These are phyloP conservation scores for Paraleonurus japonicus DNA, from an alignment of 257 asterid genomes.

Conservation along the genomic window DNA sequence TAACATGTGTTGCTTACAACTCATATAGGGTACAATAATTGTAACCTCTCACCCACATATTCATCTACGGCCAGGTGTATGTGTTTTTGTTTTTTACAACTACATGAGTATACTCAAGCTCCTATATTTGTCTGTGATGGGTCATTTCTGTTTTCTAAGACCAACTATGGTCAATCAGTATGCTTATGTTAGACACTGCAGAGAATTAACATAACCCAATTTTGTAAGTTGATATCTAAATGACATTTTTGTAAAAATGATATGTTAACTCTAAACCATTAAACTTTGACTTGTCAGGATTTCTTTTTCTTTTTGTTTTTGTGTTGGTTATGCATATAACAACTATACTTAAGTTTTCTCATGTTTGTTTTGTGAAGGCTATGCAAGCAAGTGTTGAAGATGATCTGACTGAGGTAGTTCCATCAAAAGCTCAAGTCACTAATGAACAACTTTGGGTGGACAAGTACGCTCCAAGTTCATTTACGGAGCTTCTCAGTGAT, in stretches of 20 bases:
- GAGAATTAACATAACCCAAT: not conserved
- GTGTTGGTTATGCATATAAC: constrained; percentile 1
- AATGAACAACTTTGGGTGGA: constrained; percentile 94
- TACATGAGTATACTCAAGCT: not conserved
- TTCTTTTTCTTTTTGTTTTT: too few relatives aligned
- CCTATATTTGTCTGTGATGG: not conserved
- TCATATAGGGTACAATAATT: too few relatives aligned
- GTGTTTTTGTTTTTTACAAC: not conserved
- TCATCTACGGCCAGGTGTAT: not conserved
- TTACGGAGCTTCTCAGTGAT: constrained; percentile 97
- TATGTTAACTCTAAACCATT: not conserved
- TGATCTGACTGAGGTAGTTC: constrained; percentile 38
- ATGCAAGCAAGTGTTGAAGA: constrained; percentile 65
- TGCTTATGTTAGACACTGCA: not conserved
- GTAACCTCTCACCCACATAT: not conserved
- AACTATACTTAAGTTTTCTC: constrained; percentile 7
- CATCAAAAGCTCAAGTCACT: constrained; percentile 41
- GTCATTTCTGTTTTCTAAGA: not conserved
- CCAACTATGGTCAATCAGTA: not conserved
- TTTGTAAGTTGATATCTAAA: constrained; percentile 1
- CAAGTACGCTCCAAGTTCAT: constrained; percentile 92
- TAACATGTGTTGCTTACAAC: too few relatives aligned
- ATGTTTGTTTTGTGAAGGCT: constrained; percentile 50
- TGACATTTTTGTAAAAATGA: not conserved
- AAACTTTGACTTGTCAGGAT: constrained; percentile 7